Evolutionary conservation across 192 early-diverging fungal species (phyloP).

Genomic region (Coemansia sp.): DNA sequence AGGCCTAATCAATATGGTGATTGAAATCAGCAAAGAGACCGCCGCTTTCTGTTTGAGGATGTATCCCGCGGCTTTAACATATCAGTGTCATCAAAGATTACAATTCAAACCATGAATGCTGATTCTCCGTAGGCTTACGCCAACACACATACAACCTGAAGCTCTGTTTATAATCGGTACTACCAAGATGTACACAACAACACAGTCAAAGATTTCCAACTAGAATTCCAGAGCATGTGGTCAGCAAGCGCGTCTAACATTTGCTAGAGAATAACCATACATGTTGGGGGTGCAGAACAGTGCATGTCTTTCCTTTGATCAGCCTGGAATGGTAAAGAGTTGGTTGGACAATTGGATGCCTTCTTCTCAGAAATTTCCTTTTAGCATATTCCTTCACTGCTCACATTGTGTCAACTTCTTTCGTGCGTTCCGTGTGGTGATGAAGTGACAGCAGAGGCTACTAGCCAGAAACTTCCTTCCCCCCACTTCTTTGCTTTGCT

Average conservation of each 20-base stretch:
- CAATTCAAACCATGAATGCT: too few relatives aligned
- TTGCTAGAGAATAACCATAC: background rate
- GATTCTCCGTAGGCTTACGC: too few relatives aligned
- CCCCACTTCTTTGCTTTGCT: background rate
- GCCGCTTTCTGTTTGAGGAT: too few relatives aligned
- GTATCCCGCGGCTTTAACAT: too few relatives aligned
- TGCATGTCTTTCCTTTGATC: background rate
- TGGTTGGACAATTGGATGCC: background rate
- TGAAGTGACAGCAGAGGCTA: background rate
- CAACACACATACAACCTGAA: background rate
- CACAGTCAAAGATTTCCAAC: background rate
- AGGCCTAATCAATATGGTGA: too few relatives aligned
- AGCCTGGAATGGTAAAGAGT: background rate
- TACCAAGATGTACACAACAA: background rate
- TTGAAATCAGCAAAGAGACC: too few relatives aligned
- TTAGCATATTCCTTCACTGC: constrained; percentile 9
- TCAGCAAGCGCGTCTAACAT: background rate
- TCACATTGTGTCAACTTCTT: constrained; percentile 1
- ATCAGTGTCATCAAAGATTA: too few relatives aligned
- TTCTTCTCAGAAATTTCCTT: constrained; percentile 22
- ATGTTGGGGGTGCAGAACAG: background rate
- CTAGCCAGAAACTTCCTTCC: background rate
- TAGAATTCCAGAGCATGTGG: background rate
- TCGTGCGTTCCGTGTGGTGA: background rate
- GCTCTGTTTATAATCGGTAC: background rate